A percentile compares a stretch with the other conserved stretches of the same genome.
Evolutionary conservation across 1,139 yeast species (phyloP).

Genomic region (Yamadazyma aaseri): DNA sequence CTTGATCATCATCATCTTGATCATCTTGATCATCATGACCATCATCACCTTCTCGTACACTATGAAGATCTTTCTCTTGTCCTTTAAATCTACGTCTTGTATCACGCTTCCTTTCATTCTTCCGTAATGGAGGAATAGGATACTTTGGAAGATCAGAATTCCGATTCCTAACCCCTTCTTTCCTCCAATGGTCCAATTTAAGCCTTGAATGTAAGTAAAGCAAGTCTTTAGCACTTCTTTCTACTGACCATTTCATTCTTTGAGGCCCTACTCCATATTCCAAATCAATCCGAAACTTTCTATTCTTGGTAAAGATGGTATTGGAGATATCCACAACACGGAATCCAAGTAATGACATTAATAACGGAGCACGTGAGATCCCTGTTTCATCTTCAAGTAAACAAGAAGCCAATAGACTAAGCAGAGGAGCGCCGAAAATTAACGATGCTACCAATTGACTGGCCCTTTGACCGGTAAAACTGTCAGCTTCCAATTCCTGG

Average conservation of each 20-base stretch:
- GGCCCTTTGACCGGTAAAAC: constrained; percentile 51
- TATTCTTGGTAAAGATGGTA: constrained; percentile 41
- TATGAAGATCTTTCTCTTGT: not conserved
- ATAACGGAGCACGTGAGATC: constrained; percentile 74
- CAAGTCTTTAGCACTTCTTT: constrained; percentile 71
- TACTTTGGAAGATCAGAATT: constrained; percentile 28
- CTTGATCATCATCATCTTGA: constrained; percentile 1
- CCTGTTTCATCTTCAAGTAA: constrained; percentile 78
- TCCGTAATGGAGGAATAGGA: constrained; percentile 29
- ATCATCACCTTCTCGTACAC: not conserved
- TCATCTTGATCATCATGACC: too few species aligned
- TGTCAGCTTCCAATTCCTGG: constrained; percentile 24
- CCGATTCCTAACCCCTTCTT: constrained; percentile 30
- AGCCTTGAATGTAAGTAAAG: constrained; percentile 65
- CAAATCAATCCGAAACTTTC: constrained; percentile 64
- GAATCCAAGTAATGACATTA: constrained; percentile 71
- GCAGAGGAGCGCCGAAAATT: constrained; percentile 76
- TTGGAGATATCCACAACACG: constrained; percentile 54
- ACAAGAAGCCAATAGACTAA: constrained; percentile 71
- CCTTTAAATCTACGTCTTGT: not conserved
- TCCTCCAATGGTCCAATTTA: constrained; percentile 47
- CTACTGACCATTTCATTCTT: constrained; percentile 76
- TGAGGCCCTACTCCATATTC: constrained; percentile 90
- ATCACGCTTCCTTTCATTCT: constrained; percentile 4
- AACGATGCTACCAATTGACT: constrained; percentile 63